Evolutionary conservation across 2,329 filamentous ascomycete genomes (phyloP).

Genomic region (Dactylonectria macrodidyma): DNA sequence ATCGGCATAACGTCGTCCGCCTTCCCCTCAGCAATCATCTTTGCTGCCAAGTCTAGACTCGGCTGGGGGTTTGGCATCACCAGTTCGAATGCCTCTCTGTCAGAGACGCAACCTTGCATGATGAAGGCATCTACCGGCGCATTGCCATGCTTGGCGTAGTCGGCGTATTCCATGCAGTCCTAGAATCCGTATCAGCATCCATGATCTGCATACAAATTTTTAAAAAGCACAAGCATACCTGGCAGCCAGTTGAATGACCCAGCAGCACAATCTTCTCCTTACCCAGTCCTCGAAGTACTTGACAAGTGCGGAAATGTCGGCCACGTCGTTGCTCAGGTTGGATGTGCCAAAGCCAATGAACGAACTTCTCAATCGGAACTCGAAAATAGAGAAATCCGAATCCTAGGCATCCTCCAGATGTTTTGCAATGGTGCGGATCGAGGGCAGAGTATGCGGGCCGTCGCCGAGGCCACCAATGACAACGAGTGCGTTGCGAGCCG

Average conservation of each 20-base stretch:
- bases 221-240: constrained; percentile 60
- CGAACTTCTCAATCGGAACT: constrained; percentile 69
- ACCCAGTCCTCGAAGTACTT: constrained; percentile 66
- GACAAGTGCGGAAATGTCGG: constrained; percentile 67
- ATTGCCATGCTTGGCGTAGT: constrained; percentile 57
- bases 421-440: constrained; percentile 64
- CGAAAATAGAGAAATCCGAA: constrained; percentile 68
- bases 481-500: constrained; percentile 71
- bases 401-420: constrained; percentile 56
- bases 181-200: constrained; percentile 43
- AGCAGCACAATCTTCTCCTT: constrained; percentile 68
- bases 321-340: constrained; percentile 66
- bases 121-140: constrained; percentile 81
- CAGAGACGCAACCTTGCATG: constrained; percentile 84
- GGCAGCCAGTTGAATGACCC: constrained; percentile 73
- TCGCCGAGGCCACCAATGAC: constrained; percentile 81
- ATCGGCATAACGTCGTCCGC: constrained; percentile 68
- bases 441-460: constrained; percentile 76
- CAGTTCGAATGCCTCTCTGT: constrained; percentile 75
- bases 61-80: constrained; percentile 62
- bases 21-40: constrained; percentile 69
- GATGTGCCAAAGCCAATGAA: constrained; percentile 67
- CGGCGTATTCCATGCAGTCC: constrained; percentile 71
- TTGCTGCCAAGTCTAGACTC: constrained; percentile 64
- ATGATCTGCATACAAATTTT: not conserved